A percentile compares a stretch with the other conserved stretches of the same genome.
phyloP scores from a whole-genome alignment of 768 basidiomycete genomes.

The Macrolepiota dolichaula region DNA sequence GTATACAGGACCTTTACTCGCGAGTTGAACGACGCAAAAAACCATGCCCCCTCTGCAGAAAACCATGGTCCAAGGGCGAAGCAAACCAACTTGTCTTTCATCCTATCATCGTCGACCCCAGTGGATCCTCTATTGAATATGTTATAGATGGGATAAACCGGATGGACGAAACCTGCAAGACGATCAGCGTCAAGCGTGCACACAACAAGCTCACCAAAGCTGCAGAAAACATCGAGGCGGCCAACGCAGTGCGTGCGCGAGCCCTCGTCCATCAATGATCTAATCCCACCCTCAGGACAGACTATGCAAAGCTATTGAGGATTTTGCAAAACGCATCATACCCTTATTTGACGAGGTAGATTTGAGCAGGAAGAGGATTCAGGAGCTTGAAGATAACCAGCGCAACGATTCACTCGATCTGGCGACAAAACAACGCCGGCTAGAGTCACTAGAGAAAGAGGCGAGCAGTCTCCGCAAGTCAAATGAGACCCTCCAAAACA shows the following conservation, averaged over 20 bases:
- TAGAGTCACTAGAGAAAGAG: slow-evolving; percentile 15
- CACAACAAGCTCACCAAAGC: slow-evolving; percentile 30
- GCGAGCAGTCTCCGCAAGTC: neutral
- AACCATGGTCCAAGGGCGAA: neutral
- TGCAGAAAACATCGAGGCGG: slow-evolving; percentile 19
- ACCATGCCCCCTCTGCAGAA: slow-evolving; percentile 2
- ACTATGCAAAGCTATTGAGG: slow-evolving; percentile 32
- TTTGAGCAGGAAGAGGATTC: slow-evolving; percentile 26
- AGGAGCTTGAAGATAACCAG: slow-evolving; percentile 14
- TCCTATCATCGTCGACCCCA: slow-evolving; percentile 2
- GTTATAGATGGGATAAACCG: slow-evolving; percentile 13
- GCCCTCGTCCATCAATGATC: neutral
- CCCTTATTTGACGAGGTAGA: slow-evolving; percentile 32
- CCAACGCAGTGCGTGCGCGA: slow-evolving; percentile 25
- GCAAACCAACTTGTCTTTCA: slow-evolving; percentile 1
- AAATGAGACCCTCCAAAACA: slow-evolving; percentile 16
- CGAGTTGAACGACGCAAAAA: slow-evolving; percentile 9
- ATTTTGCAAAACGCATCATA: slow-evolving; percentile 38
- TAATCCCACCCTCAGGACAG: slow-evolving; percentile 19
- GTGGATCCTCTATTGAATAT: neutral
- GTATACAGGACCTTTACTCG: slow-evolving; percentile 23
- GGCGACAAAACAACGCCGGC: slow-evolving; percentile 14
- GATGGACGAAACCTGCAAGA: slow-evolving; percentile 7
- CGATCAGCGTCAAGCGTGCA: slow-evolving; percentile 31
- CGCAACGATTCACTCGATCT: slow-evolving; percentile 8